Conservation (phyloP, 805 yeast genomes). For the Nakazawaea pomicola region DNA sequence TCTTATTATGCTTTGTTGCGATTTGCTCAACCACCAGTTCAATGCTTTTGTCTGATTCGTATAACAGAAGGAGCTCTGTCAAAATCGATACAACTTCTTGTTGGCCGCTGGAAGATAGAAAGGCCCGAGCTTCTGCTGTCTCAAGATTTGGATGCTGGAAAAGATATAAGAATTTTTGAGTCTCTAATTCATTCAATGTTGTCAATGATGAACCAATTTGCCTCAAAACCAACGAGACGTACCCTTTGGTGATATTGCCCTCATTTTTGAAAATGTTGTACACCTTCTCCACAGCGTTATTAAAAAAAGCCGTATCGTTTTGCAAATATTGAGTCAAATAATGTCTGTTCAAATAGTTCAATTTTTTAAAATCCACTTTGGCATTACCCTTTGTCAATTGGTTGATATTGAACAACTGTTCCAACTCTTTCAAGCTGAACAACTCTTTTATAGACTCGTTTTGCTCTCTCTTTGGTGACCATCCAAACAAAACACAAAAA, state of each 20-base stretch:
- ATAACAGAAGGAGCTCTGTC: constrained; percentile 12
- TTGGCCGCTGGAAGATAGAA: constrained; percentile 19
- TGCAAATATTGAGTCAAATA: constrained; percentile 46
- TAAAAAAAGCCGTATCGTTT: constrained; percentile 28
- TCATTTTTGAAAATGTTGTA: constrained; percentile 16
- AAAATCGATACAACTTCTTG: constrained; percentile 12
- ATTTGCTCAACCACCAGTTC: constrained; percentile 8
- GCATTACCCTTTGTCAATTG: constrained; percentile 91
- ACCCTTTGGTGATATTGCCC: too few relatives aligned
- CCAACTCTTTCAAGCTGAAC: constrained; percentile 46
- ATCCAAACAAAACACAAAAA: constrained; percentile 87
- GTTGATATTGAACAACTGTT: constrained; percentile 52
- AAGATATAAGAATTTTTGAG: constrained; percentile 41
- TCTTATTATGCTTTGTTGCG: constrained; percentile 22
- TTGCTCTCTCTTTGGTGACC: constrained; percentile 72
- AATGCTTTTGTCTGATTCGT: background rate
- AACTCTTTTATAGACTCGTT: constrained; percentile 46
- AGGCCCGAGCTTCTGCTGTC: constrained; percentile 25
- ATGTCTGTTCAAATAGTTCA: constrained; percentile 71
- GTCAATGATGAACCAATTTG: constrained; percentile 45
- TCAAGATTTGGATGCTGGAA: constrained; percentile 30
- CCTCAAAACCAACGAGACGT: constrained; percentile 35
- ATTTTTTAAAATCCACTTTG: constrained; percentile 76
- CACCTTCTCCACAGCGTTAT: constrained; percentile 31
- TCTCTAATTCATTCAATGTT: constrained; percentile 46